Conservation (phyloP, 2,329 filamentous ascomycete genomes). For the Daldinia eschscholtzii region DNA sequence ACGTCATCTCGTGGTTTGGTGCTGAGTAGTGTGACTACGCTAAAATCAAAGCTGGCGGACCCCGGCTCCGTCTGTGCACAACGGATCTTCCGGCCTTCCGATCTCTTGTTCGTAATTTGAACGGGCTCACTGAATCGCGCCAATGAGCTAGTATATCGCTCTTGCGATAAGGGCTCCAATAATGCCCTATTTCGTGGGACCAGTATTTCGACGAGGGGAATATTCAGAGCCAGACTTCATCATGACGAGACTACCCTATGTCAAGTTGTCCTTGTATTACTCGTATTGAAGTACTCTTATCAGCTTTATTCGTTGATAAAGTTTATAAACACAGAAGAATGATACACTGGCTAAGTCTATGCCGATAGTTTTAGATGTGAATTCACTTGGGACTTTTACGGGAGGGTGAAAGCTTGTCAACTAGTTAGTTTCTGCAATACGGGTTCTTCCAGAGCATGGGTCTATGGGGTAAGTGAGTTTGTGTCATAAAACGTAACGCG, state of each 20-base stretch:
- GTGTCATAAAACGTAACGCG: slow-evolving; percentile 24
- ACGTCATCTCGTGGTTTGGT: slow-evolving; percentile 31
- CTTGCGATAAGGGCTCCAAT: background rate
- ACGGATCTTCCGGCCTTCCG: slow-evolving; percentile 43
- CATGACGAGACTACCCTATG: slow-evolving; percentile 10
- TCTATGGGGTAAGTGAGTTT: slow-evolving; percentile 2
- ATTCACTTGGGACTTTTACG: slow-evolving; percentile 9
- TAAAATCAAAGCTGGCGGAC: slow-evolving; percentile 27
- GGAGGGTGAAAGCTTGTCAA: slow-evolving; percentile 9
- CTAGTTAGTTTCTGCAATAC: background rate
- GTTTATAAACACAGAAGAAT: slow-evolving; percentile 11
- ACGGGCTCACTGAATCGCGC: slow-evolving; percentile 28
- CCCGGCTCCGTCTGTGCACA: slow-evolving; percentile 25
- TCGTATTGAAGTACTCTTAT: slow-evolving; percentile 12
- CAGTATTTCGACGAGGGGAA: background rate
- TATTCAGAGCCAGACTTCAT: slow-evolving; percentile 8
- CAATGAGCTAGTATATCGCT: slow-evolving; percentile 8
- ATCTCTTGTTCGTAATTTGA: slow-evolving; percentile 8
- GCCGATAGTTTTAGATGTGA: background rate
- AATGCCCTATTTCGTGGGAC: background rate
- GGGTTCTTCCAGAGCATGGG: slow-evolving; percentile 7
- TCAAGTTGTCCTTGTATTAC: slow-evolving; percentile 19
- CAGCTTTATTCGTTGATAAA: slow-evolving; percentile 18
- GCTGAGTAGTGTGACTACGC: slow-evolving; percentile 35
- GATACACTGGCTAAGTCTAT: slow-evolving; percentile 2